Conservation (phyloP, 495 filamentous ascomycete species). For the Neurospora sp. region DNA sequence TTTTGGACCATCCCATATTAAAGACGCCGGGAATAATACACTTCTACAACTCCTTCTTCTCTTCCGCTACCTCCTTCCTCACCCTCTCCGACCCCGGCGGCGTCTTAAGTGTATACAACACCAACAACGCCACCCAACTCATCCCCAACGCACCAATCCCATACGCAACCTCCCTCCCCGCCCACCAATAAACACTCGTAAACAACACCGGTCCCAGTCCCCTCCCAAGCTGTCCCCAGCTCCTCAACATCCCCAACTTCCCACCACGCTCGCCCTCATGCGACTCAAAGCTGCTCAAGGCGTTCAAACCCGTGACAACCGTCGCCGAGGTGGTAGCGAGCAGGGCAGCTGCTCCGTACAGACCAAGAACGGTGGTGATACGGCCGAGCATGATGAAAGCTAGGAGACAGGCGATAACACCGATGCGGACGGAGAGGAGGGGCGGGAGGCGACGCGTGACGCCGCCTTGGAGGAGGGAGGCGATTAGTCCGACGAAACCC, state of each 20-base stretch:
- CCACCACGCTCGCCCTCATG: constrained; percentile 68
- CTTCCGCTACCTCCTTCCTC: constrained; percentile 7
- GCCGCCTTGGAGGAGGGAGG: constrained; percentile 77
- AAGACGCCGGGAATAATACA: too few species aligned
- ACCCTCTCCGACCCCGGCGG: constrained; percentile 29
- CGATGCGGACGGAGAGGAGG: constrained; percentile 63
- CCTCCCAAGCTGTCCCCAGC: constrained; percentile 75
- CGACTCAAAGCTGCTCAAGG: constrained; percentile 82
- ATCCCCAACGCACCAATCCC: constrained; percentile 70
- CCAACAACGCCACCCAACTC: constrained; percentile 56
- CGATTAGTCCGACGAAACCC: constrained; percentile 86
- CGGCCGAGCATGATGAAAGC: constrained; percentile 75
- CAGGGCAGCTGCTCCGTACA: constrained; percentile 73
- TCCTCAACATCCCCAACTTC: constrained; percentile 75
- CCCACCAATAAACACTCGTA: constrained; percentile 99
- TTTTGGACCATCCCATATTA: too few species aligned
- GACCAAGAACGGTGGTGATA: constrained; percentile 48
- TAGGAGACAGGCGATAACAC: constrained; percentile 62
- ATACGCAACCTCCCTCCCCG: constrained; percentile 79
- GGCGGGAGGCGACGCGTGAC: constrained; percentile 75
- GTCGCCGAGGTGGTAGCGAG: constrained; percentile 84
- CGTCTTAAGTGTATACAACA: constrained; percentile 54
- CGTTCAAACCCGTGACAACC: constrained; percentile 89
- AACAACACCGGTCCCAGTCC: constrained; percentile 82
- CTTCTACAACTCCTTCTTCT: constrained; percentile 28